Base-by-base conservation (phyloP, 2,329 filamentous ascomycete genomes). In the Microascus cirrosus region DNA sequence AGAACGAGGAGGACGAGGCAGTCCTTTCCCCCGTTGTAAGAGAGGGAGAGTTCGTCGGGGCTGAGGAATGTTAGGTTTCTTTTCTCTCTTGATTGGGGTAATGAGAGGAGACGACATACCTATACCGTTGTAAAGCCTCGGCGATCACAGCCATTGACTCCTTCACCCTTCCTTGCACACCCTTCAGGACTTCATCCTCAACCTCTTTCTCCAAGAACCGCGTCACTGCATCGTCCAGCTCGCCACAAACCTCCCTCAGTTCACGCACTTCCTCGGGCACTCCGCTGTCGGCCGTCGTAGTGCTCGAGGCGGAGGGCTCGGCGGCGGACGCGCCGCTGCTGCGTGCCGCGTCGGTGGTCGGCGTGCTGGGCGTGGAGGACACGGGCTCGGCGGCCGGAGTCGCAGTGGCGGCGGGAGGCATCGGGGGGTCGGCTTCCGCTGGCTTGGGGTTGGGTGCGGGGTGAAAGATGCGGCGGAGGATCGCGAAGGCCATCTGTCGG, bases 21-120 rank as follows among this genome's bases (percentile, higher is more conserved):
- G 78, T 97, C 94, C 72, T 99, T 99, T 61, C 94, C 94, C 68
- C 94, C 94, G 66, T 99, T 99, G 74, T 96, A 99, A 59, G 93
- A 95, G 62, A 97, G 78, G 5, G 92, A 90, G 60, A 97, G 80
- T 68, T 95, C 81, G 59, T 86, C 79, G 61, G 87, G 81, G 59
- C 89, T 94, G 65, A 60, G 52, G 52, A 48, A 35, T 48, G 53
- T 48, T 51, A 42, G 42, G 25, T 24, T 32, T n/a, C 53, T n/a
- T 12, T 51, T 11, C 24, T 24, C 39, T 15, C 15, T 25, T 34
- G 34, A 32, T 2, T 52, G 20, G 57, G 57, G 55, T 50, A 60
- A 57, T 25, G 35, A 54, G 45, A 48, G 54, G 58, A 58, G 20
- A 52, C 39, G 72, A 57, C 82, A 59, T 74, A 94, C 85, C 80